Percentiles rank a stretch among this genome's conserved stretches.
Evolutionary conservation across 129 eudicot species (phyloP).

Genomic region (Tanacetum coccineum): DNA sequence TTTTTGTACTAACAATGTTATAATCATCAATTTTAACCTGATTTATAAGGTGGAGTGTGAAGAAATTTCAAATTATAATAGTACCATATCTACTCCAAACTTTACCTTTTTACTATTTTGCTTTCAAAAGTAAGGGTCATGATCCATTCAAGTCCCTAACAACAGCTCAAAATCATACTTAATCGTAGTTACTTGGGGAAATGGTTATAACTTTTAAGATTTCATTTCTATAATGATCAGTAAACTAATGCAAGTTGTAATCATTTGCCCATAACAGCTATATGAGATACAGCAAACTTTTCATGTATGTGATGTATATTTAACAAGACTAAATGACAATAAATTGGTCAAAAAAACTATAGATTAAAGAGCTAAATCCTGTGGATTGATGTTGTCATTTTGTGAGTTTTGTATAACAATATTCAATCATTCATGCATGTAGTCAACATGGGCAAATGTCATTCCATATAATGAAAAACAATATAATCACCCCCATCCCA

Average conservation of each 20-base stretch:
- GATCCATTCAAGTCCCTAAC: neutral
- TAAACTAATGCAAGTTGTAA: constrained; percentile 7
- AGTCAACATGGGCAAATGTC: constrained; percentile 21
- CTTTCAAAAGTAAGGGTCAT: no score
- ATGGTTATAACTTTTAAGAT: neutral
- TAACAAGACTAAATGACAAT: constrained; percentile 7
- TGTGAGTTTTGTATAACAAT: constrained; percentile 18
- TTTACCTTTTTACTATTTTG: no score
- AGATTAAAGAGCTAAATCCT: constrained; percentile 17
- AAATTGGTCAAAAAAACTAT: neutral
- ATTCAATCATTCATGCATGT: constrained; percentile 25
- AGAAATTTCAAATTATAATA: no score
- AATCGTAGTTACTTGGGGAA: neutral
- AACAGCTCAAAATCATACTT: neutral
- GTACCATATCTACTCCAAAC: no score
- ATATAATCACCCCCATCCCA: neutral
- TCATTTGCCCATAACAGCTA: constrained; percentile 18
- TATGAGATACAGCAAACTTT: constrained; percentile 5
- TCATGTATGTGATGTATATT: neutral
- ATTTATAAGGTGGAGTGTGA: no score
- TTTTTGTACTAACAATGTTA: no score
- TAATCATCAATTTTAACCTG: no score
- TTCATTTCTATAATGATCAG: neutral
- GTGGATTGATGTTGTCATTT: constrained; percentile 17
- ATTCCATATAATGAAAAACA: neutral